These are phyloP conservation scores for Leptographium wingfieldii DNA, from an alignment of 2,329 filamentous ascomycete species.

Conservation along the genomic window DNA sequence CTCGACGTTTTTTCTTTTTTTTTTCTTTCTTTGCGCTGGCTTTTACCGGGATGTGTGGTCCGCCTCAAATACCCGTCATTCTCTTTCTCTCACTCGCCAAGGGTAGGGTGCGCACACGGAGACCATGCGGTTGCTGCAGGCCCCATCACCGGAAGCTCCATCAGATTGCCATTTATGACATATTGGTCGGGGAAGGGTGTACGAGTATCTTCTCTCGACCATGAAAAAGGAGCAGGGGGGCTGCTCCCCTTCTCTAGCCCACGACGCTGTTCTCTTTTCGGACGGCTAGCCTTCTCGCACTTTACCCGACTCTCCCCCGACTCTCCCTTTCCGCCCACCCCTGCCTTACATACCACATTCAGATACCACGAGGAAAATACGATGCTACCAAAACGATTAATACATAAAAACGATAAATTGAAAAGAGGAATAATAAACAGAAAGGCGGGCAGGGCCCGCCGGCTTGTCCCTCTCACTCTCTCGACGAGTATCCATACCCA, in stretches of 20 bases:
- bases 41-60: background rate
- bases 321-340: slow-evolving; percentile 9
- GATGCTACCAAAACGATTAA: background rate
- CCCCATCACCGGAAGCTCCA: slow-evolving; percentile 7
- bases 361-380: slow-evolving; percentile 5
- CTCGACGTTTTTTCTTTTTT: background rate
- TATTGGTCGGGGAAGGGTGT: background rate
- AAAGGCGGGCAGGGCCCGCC: background rate
- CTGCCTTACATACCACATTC: slow-evolving; percentile 2
- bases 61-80: background rate
- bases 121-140: slow-evolving; percentile 4
- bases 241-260: background rate
- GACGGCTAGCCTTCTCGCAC: slow-evolving; percentile 6
- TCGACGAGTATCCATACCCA: background rate
- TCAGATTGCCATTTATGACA: slow-evolving; percentile 1
- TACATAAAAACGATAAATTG: slow-evolving; percentile 1
- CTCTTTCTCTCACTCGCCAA: background rate
- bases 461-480: background rate
- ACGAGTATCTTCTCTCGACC: background rate
- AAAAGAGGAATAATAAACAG: background rate
- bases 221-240: background rate
- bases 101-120: background rate
- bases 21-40: background rate
- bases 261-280: slow-evolving; percentile 9
- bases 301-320: slow-evolving; percentile 10